Evolutionary conservation across 1,139 yeast species (phyloP).

Genomic region (Kodamaea sp.): DNA sequence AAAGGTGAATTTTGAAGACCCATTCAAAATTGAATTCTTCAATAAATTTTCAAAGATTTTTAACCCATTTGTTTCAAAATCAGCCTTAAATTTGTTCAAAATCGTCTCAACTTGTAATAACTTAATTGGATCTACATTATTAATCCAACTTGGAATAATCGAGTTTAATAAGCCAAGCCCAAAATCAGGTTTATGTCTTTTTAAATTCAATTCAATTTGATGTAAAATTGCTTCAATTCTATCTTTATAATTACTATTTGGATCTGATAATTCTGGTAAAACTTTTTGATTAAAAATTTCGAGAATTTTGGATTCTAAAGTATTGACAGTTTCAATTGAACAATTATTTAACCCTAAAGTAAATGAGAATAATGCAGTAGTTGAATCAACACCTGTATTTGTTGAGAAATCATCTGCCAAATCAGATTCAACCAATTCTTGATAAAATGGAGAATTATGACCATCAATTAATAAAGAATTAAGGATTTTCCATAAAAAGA

Average conservation of each 20-base stretch:
- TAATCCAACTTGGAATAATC: conserved; percentile 80
- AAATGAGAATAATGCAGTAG: conserved; percentile 74
- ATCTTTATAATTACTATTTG: conserved; percentile 50
- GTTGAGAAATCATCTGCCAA: conserved; percentile 83
- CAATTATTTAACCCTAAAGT: conserved; percentile 86
- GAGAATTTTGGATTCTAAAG: conserved; percentile 43
- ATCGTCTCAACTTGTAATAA: conserved; percentile 62
- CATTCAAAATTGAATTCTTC: conserved; percentile 45
- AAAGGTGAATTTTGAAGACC: conserved; percentile 54
- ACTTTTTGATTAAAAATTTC: conserved; percentile 35
- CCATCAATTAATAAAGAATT: conserved; percentile 81
- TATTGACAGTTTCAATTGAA: conserved; percentile 44
- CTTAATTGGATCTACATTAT: conserved; percentile 68
- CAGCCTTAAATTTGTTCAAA: conserved; percentile 56
- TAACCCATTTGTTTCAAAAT: conserved; percentile 53
- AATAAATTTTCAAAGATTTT: conserved; percentile 57
- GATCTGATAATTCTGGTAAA: conserved; percentile 38
- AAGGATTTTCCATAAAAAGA: conserved; percentile 71
- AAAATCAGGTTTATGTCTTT: conserved; percentile 86
- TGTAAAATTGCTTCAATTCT: conserved; percentile 83
- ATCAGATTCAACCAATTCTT: conserved; percentile 78
- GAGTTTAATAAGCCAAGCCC: conserved; percentile 78
- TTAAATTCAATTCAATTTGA: conserved; percentile 79
- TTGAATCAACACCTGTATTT: conserved; percentile 83
- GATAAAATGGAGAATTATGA: conserved; percentile 86